A percentile compares a stretch with the other conserved stretches of the same genome.
Evolutionary conservation across 768 basidiomycete species (phyloP).

Genomic region (Omphalotus guepiniiformis): DNA sequence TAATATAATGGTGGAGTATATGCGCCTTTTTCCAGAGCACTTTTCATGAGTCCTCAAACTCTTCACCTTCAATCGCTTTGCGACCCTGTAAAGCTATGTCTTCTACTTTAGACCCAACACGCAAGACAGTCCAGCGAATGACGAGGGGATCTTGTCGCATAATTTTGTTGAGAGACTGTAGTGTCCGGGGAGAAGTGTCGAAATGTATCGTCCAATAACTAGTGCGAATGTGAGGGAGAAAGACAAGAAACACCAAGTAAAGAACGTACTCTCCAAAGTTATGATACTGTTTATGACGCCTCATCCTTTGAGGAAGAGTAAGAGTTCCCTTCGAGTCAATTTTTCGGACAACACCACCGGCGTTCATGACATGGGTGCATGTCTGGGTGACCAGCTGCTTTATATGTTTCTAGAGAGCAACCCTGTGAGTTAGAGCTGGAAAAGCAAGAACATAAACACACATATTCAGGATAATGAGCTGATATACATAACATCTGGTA

Average conservation of each 20-base stretch:
- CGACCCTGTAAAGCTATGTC: slow-evolving; percentile 56
- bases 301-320: slow-evolving; percentile 72
- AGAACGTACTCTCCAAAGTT: slow-evolving; percentile 70
- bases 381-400: slow-evolving; percentile 69
- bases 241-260: not conserved
- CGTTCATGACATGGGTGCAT: slow-evolving; percentile 65
- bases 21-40: slow-evolving; percentile 9
- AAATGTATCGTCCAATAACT: slow-evolving; percentile 94
- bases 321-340: slow-evolving; percentile 73
- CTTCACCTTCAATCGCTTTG: slow-evolving; percentile 32
- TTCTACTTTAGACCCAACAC: slow-evolving; percentile 69
- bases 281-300: slow-evolving; percentile 52
- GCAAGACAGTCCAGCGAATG: slow-evolving; percentile 76
- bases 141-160: slow-evolving; percentile 81
- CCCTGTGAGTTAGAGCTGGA: not conserved
- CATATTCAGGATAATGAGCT: slow-evolving; percentile 70
- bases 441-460: slow-evolving; percentile 29
- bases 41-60: slow-evolving; percentile 3
- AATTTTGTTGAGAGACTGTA: slow-evolving; percentile 59
- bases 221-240: not conserved
- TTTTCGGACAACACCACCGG: slow-evolving; percentile 79
- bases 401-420: slow-evolving; percentile 58
- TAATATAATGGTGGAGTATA: too few relatives aligned
- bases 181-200: slow-evolving; percentile 73
- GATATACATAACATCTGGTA: slow-evolving; percentile 87